These are phyloP conservation scores for Somion occarium DNA, from an alignment of 1,284 basidiomycete species.

Conservation along the genomic window DNA sequence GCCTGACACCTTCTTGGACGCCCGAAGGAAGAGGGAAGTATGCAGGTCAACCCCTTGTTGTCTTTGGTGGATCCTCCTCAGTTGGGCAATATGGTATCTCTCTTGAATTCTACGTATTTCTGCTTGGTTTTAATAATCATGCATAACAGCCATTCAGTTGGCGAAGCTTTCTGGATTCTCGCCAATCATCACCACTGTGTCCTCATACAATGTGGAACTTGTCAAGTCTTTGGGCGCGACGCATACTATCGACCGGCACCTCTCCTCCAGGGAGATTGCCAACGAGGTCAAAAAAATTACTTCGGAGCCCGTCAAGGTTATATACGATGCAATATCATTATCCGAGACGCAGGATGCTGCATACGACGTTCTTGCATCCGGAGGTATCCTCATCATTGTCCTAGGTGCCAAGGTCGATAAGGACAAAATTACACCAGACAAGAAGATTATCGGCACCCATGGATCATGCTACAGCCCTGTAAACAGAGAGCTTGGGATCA, in stretches of 20 bases:
- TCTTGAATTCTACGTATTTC: no score
- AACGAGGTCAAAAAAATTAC: conserved; percentile 10
- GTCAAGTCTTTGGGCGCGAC: conserved; percentile 49
- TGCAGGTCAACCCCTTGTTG: conserved; percentile 22
- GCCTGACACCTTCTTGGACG: conserved; percentile 13
- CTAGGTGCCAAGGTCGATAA: conserved; percentile 1
- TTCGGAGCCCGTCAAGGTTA: conserved; percentile 8
- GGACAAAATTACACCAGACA: neutral
- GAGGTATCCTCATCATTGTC: conserved; percentile 10
- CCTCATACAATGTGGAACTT: conserved; percentile 33
- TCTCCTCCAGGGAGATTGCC: neutral
- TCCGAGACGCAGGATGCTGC: conserved; percentile 10
- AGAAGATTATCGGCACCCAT: neutral
- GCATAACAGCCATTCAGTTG: conserved; percentile 37
- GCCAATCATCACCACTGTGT: conserved; percentile 44
- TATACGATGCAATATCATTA: conserved; percentile 9
- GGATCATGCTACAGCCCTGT: neutral
- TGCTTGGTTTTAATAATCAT: no score
- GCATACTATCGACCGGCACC: conserved; percentile 31
- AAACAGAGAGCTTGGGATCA: conserved; percentile 5
- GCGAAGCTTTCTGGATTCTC: conserved; percentile 44
- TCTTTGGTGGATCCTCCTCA: conserved; percentile 29
- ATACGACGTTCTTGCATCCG: conserved; percentile 10
- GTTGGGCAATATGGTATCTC: conserved; percentile 28
- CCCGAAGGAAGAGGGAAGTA: conserved; percentile 21